Evolutionary conservation across 805 yeast genomes (phyloP).

Genomic region (Candida awuae): DNA sequence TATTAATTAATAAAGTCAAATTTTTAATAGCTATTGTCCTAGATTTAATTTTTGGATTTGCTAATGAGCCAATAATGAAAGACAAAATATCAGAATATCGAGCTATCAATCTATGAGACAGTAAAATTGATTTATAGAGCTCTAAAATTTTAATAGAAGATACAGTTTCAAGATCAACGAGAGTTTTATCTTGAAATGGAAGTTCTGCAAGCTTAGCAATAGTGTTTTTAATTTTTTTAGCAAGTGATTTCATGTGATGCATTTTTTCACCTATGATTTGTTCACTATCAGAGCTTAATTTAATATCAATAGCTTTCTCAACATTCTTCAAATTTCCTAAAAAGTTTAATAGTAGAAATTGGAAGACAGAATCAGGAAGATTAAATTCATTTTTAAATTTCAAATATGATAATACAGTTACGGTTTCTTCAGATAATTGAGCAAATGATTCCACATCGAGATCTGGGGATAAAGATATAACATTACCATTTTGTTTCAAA

Average conservation of each 20-base stretch:
- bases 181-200: neutral
- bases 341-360: neutral
- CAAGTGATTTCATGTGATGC: too few relatives aligned
- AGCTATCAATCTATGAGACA: constrained; percentile 27
- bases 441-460: constrained; percentile 10
- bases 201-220: neutral
- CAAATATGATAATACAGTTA: neutral
- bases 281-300: neutral
- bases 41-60: constrained; percentile 42
- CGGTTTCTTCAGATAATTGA: neutral
- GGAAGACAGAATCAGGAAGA: neutral
- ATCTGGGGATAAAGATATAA: constrained; percentile 2
- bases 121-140: constrained; percentile 21
- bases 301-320: too few relatives aligned
- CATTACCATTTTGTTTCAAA: constrained; percentile 19
- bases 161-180: neutral
- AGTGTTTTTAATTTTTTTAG: neutral
- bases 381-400: neutral
- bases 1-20: constrained; percentile 45
- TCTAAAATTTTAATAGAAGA: constrained; percentile 1
- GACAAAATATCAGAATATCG: constrained; percentile 47
- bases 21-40: constrained; percentile 61
- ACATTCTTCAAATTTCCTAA: too few relatives aligned
- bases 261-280: neutral
- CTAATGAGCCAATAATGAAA: constrained; percentile 40